Evolutionary conservation across 306 rosid species (phyloP).

Genomic region (Boehmeria nivea): DNA sequence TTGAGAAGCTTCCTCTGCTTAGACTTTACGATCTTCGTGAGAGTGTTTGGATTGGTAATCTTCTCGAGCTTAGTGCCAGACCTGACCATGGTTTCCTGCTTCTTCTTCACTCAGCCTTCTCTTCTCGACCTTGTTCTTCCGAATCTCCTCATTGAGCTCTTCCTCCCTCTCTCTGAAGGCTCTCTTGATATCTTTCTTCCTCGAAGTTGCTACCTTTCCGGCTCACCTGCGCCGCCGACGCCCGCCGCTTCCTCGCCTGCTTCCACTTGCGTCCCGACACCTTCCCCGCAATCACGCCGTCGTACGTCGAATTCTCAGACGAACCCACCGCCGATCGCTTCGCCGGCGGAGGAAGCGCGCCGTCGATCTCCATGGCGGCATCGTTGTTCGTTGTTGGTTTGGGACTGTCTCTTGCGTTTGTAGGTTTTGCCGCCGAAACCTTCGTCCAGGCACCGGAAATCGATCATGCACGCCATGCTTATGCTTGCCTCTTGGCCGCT

Average conservation of each 20-base stretch:
- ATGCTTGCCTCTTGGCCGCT: too few species aligned
- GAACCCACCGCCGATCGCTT: conserved; percentile 74
- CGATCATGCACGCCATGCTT: conserved; percentile 93
- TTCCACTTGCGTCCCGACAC: conserved; percentile 90
- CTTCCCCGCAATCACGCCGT: conserved; percentile 77
- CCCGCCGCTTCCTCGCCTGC: conserved; percentile 53
- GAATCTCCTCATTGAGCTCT: conserved; percentile 74
- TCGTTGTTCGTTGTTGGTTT: background rate
- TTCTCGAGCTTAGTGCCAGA: conserved; percentile 80
- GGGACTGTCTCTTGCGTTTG: conserved; percentile 62
- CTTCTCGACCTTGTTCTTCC: conserved; percentile 72
- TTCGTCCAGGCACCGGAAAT: conserved; percentile 78
- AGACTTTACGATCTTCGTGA: conserved; percentile 72
- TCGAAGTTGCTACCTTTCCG: conserved; percentile 52
- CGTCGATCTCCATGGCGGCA: conserved; percentile 62
- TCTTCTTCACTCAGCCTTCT: conserved; percentile 81
- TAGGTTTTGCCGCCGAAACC: conserved; percentile 93
- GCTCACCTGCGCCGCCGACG: conserved; percentile 61
- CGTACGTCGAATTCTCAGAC: conserved; percentile 57
- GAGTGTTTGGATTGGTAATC: conserved; percentile 71
- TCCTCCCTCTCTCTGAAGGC: conserved; percentile 65
- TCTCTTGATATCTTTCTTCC: conserved; percentile 70
- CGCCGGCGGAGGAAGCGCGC: conserved; percentile 40
- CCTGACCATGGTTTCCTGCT: conserved; percentile 71
- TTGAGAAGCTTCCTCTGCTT: conserved; percentile 67